Evolutionary conservation across 176 grass and related monocot species (phyloP), one percentile per base, ranked within the genome.

Genomic region (Hsuehochloa calcarea): DNA sequence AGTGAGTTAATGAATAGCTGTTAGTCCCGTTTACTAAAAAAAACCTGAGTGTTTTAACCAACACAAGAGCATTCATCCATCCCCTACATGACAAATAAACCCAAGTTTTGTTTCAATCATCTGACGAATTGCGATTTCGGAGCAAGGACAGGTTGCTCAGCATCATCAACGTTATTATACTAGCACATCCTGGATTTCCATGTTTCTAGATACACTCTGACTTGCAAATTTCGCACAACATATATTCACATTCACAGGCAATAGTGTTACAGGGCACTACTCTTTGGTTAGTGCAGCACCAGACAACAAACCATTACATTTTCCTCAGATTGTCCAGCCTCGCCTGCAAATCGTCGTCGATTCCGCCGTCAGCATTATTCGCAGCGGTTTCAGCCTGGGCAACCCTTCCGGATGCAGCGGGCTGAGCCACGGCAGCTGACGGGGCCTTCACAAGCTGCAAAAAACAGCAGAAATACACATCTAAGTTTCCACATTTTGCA

Each of bases 311-410:
- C 60, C 4, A 49, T 78, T 75, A 94, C 92, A 94, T 94, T 78
- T 72, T 89, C 80, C 92, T 91, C 35, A 94, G 81, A 74, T 94
- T 94, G 60, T 94, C 90, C 27, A 94, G 80, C 68, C 92, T 75
- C 17, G 92, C 81, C 58, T 94, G 92, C 85, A 94, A 77, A 40
- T 94, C 90, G 0, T 74, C 82, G 0, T 94, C 89, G 2, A 94
- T 94, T 38, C 89, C 92, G 16, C 71, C 58, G 41, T 91, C 92
- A n/a, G 10, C 59, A 10, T 64, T 74, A 47, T 80, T 72, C 56
- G 70, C 77, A 6, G 84, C 84, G 27, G 80, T n/a, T 88, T 94
- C 92, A 12, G 90, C 78, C 80, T 94, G 92, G 35, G 92, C 89
- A 69, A 92, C 84, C 72, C 68, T 92, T 50, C 79, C 75, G 4